Conservation (phyloP, 352 stramenopile genomes). For the Globisporangium barbulae region DNA sequence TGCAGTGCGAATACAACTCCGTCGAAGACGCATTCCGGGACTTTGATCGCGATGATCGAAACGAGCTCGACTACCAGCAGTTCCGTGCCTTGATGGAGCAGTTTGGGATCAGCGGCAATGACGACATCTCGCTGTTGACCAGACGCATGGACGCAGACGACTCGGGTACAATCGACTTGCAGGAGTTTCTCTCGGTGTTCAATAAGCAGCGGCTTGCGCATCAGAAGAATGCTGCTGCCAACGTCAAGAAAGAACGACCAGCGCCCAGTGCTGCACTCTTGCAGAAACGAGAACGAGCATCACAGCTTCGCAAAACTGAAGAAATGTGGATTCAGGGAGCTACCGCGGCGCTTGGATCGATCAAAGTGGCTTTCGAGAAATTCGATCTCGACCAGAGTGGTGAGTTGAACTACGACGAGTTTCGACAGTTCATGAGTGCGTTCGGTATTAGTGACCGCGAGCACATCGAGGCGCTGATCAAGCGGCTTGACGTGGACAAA, state of each 20-base stretch:
- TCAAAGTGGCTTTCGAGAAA: slow-evolving; percentile 34
- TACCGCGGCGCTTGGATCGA: slow-evolving; percentile 26
- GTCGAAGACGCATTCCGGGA: slow-evolving; percentile 44
- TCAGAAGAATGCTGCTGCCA: slow-evolving; percentile 7
- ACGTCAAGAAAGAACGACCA: neutral
- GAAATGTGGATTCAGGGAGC: slow-evolving; percentile 48
- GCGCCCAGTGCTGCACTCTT: neutral
- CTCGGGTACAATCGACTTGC: slow-evolving; percentile 42
- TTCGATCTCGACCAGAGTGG: slow-evolving; percentile 48
- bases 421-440: slow-evolving; percentile 38
- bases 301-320: slow-evolving; percentile 30
- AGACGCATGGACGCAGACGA: slow-evolving; percentile 45
- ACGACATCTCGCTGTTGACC: slow-evolving; percentile 41
- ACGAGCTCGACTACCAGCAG: slow-evolving; percentile 51
- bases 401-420: slow-evolving; percentile 43
- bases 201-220: slow-evolving; percentile 25
- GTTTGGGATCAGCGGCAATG: slow-evolving; percentile 49
- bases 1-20: slow-evolving; percentile 35
- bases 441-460: slow-evolving; percentile 43
- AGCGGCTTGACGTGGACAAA: slow-evolving; percentile 38
- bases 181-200: slow-evolving; percentile 60
- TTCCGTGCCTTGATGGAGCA: slow-evolving; percentile 54
- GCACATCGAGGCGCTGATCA: slow-evolving; percentile 43
- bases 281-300: slow-evolving; percentile 26
- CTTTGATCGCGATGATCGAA: slow-evolving; percentile 29